Conservation (phyloP, 78 protist genomes). For the Emiliania huxleyi region DNA sequence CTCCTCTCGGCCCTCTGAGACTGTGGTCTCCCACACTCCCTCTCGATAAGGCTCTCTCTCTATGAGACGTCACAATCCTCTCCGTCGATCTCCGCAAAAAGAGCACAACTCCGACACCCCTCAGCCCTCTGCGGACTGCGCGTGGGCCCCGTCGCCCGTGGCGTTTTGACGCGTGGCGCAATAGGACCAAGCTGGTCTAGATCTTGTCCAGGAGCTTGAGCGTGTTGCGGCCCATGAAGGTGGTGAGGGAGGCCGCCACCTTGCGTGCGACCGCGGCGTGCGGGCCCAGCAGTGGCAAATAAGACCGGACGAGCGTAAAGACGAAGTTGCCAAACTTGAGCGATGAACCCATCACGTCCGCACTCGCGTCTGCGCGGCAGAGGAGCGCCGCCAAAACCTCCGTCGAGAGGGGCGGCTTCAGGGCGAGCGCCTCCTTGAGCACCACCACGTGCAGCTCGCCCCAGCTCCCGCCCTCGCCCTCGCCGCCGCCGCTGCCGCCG, state of each 20-base stretch:
- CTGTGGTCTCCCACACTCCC: too few relatives aligned
- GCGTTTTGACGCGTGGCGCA: too few relatives aligned
- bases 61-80: too few relatives aligned
- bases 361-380: background rate
- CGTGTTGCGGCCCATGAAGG: background rate
- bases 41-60: too few relatives aligned
- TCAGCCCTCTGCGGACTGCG: too few relatives aligned
- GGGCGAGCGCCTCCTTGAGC: background rate
- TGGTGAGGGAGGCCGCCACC: background rate
- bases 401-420: background rate
- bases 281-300: background rate
- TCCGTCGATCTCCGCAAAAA: too few relatives aligned
- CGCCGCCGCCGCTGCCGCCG: background rate
- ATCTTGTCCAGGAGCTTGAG: background rate
- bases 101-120: too few relatives aligned
- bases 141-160: too few relatives aligned
- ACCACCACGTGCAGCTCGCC: background rate
- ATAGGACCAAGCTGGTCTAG: too few relatives aligned
- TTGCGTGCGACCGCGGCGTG: background rate
- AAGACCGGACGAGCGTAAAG: background rate
- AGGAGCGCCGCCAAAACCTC: background rate
- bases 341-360: background rate
- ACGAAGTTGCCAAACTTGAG: background rate
- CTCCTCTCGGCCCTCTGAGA: too few relatives aligned
- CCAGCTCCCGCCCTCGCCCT: background rate